Base-by-base conservation (phyloP, 2,329 filamentous ascomycete genomes). In the Aspergillus aculeatinus region DNA sequence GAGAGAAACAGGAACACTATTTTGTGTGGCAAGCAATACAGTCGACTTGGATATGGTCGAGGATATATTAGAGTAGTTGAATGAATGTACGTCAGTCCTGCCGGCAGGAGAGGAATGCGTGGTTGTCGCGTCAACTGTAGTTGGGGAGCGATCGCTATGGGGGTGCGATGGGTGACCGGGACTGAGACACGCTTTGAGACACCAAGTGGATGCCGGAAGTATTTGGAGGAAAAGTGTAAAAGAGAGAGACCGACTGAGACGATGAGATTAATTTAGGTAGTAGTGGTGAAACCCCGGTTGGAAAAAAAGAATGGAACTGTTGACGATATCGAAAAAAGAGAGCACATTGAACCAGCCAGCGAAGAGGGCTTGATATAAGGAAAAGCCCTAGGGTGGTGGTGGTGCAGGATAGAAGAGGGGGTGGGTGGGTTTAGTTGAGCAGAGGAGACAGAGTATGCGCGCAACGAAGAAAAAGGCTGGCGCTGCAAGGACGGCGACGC, bases 81-180 rank as follows among this genome's bases (percentile, higher is more conserved):
- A 44, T 16, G 39, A 63, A 62, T 53, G 63, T 65, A 66, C 62
- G 64, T 62, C 54, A 57, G 58, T 65, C 69, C 67, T 65, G 63
- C 74, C 73, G 70, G 74, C 73, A 74, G 68, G 67, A 67, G 51
- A 60, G 60, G 58, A 62, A 62, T 64, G 62, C 35, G 60, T 44
- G 39, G 39, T 62, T 63, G 60, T 64, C 60, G 52, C 60, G 62
- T 64, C 51, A 65, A 65, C 60, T 63, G 49, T 54, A 11, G 49
- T 48, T 42, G 47, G 51, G 49, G 39, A 42, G 44, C 21, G 53
- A 55, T 63, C 50, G 50, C 47, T 58, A 51, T 56, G 51, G 50
- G 29, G 42, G 51, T 51, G 56, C 39, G 35, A 58, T 19, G 47
- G 44, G 31, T 35, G 27, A 59, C 59, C 58, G 55, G 53, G 25